A percentile compares a stretch with the other conserved stretches of the same genome.
Evolutionary conservation across 345 rosid species (phyloP).

Genomic region (Jatropha curcas): DNA sequence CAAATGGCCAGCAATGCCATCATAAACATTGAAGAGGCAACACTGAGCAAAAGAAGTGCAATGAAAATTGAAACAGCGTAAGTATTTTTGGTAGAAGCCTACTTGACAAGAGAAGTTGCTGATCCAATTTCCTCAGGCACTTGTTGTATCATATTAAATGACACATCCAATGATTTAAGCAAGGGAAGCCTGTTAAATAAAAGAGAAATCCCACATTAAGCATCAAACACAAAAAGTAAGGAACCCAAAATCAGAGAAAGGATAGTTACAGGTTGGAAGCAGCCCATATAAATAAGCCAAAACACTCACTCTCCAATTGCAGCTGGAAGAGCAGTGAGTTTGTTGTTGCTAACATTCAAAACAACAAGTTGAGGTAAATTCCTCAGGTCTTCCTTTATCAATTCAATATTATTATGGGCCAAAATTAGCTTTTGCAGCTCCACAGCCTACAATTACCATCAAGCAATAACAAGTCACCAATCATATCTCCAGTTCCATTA

Average conservation of each 20-base stretch:
- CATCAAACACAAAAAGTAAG: neutral
- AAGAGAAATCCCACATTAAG: neutral
- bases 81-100: conserved; percentile 21
- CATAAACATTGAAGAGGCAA: too few relatives aligned
- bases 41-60: neutral
- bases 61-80: too few relatives aligned
- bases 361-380: conserved; percentile 63
- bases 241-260: neutral
- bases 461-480: conserved; percentile 9
- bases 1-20: too few relatives aligned
- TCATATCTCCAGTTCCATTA: neutral
- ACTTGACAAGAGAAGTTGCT: conserved; percentile 85
- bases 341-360: conserved; percentile 81
- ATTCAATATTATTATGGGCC: conserved; percentile 83
- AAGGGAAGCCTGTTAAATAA: conserved; percentile 60
- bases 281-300: neutral
- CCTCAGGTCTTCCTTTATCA: conserved; percentile 71
- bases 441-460: conserved; percentile 53
- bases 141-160: conserved; percentile 56
- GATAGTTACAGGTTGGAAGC: neutral
- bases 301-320: conserved; percentile 81
- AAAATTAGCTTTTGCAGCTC: conserved; percentile 88
- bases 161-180: conserved; percentile 82
- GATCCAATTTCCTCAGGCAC: conserved; percentile 86
- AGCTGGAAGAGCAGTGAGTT: conserved; percentile 65